A percentile compares a stretch with the other conserved stretches of the same genome.
Conservation (phyloP, 208 protist species). For the Acanthamoeba triangularis region DNA sequence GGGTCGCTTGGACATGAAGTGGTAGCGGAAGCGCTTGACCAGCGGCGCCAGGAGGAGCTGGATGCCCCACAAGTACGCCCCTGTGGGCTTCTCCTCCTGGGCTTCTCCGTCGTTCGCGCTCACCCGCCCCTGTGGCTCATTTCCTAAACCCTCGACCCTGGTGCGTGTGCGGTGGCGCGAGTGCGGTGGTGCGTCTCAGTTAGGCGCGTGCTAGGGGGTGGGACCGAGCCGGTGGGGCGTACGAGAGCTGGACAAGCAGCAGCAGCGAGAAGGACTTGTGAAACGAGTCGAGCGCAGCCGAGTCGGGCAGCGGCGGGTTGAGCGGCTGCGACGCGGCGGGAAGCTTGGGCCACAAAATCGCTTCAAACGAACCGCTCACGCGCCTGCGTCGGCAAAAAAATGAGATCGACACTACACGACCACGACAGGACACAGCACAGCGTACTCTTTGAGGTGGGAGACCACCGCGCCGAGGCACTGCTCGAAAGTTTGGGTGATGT, state of each 20-base stretch:
- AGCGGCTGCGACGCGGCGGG: conserved; percentile 15
- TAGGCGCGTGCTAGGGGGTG: not conserved
- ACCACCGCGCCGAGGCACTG: conserved; percentile 4
- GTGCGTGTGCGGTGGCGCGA: too few species aligned
- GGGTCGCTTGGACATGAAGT: conserved; percentile 50
- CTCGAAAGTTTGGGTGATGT: not conserved
- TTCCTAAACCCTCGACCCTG: not conserved
- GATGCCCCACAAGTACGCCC: conserved; percentile 44
- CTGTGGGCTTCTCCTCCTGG: not conserved
- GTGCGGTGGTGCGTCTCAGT: not conserved
- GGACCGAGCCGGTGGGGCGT: too few species aligned
- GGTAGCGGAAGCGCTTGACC: conserved; percentile 44
- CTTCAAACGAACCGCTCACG: not conserved
- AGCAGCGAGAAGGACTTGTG: conserved; percentile 3
- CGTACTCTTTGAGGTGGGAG: conserved; percentile 17
- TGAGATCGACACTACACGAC: not conserved
- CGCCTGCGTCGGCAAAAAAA: not conserved
- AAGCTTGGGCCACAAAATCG: conserved; percentile 11
- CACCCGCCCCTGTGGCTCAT: not conserved
- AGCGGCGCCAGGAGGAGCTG: not conserved
- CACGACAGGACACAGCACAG: not conserved
- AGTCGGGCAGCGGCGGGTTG: not conserved
- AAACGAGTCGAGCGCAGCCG: not conserved
- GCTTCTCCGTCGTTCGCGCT: not conserved
- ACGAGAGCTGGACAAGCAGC: conserved; percentile 23